Percentiles rank a stretch among this genome's conserved stretches.
phyloP scores from a whole-genome alignment of 352 stramenopile genomes.

The Globisporangium cystogenes region DNA sequence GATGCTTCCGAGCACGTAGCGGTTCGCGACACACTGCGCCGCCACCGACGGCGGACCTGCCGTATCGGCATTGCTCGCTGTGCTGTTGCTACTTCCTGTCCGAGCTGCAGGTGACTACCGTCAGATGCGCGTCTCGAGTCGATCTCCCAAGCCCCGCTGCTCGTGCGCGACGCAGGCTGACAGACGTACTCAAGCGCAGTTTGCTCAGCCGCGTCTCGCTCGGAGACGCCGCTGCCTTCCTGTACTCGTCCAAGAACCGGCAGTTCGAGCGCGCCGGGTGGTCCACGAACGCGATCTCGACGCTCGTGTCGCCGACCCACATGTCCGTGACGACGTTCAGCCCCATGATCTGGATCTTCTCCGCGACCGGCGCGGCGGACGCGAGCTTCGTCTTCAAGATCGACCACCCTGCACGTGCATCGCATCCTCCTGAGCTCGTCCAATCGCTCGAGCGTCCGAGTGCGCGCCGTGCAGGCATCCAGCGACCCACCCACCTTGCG shows the following conservation, averaged over 20 bases:
- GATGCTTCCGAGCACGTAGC: conserved; percentile 71
- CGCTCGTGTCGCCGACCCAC: conserved; percentile 40
- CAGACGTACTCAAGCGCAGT: conserved; percentile 35
- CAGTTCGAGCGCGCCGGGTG: conserved; percentile 26
- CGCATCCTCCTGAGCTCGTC: too few relatives aligned
- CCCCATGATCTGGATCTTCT: conserved; percentile 70
- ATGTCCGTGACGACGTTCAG: conserved; percentile 70
- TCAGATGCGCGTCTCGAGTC: too few relatives aligned
- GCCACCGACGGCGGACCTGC: conserved; percentile 2
- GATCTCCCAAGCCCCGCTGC: too few relatives aligned
- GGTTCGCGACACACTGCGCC: conserved; percentile 46
- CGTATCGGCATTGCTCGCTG: conserved; percentile 9
- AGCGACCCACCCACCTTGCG: conserved; percentile 23
- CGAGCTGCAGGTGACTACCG: conserved; percentile 5
- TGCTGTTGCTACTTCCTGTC: conserved; percentile 14
- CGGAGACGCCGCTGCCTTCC: conserved; percentile 14
- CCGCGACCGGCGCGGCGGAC: conserved; percentile 60
- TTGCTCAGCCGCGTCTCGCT: conserved; percentile 26
- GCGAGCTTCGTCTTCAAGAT: conserved; percentile 76
- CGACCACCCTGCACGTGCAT: conserved; percentile 38
- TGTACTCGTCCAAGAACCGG: conserved; percentile 60
- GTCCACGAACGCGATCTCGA: conserved; percentile 52
- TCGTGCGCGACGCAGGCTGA: too few relatives aligned
- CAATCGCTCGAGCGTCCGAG: too few relatives aligned
- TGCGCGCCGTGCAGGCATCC: too few relatives aligned